phyloP scores from a whole-genome alignment of 2,329 filamentous ascomycete genomes.

The Dactylellina drechsleri region DNA sequence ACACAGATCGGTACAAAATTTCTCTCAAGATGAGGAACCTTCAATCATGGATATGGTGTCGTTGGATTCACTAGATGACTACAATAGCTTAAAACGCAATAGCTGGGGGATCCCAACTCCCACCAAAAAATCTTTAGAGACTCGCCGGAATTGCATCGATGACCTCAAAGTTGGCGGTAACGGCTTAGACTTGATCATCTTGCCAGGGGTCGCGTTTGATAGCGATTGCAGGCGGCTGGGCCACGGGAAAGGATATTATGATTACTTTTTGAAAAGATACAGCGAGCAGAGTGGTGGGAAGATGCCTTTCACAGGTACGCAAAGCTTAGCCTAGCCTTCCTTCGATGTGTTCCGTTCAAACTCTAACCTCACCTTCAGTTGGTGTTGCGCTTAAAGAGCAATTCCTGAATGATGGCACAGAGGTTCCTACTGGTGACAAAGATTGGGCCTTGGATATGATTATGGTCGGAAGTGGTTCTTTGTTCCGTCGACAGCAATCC shows the following conservation, averaged over 20 bases:
- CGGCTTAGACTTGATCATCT: constrained; percentile 82
- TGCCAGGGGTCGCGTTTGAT: constrained; percentile 95
- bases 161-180: constrained; percentile 57
- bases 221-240: constrained; percentile 78
- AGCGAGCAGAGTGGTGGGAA: constrained; percentile 62
- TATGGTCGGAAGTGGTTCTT: constrained; percentile 57
- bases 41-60: constrained; percentile 92
- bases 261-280: constrained; percentile 87
- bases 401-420: constrained; percentile 70
- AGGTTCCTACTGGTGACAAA: constrained; percentile 67
- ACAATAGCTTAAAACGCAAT: constrained; percentile 78
- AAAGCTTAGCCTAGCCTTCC: constrained; percentile 50
- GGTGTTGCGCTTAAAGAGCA: constrained; percentile 89
- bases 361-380: constrained; percentile 64
- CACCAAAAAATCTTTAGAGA: constrained; percentile 71
- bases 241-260: constrained; percentile 97
- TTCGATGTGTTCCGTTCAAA: not conserved
- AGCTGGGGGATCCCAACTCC: constrained; percentile 96
- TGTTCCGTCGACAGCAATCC: constrained; percentile 55
- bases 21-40: constrained; percentile 19
- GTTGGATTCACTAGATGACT: constrained; percentile 77
- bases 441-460: constrained; percentile 58
- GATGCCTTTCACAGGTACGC: constrained; percentile 69
- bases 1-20: constrained; percentile 63
- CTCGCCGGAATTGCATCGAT: constrained; percentile 69